These are phyloP conservation scores for Zygosaccharomyces siamensis DNA, from an alignment of 805 yeast genomes.

Conservation along the genomic window DNA sequence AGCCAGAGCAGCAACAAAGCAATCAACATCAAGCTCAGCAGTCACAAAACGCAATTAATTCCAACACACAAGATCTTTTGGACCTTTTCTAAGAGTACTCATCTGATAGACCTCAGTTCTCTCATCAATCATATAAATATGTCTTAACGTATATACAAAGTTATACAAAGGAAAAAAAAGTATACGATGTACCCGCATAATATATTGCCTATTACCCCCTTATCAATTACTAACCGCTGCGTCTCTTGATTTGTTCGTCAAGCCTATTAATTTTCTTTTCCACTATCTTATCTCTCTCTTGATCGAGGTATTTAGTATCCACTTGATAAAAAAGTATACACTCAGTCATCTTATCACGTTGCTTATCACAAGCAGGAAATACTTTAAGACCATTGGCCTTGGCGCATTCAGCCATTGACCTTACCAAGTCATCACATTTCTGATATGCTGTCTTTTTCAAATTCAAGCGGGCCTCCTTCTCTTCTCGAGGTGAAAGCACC, in stretches of 20 bases:
- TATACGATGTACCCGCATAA: not conserved
- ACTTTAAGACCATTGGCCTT: conserved; percentile 57
- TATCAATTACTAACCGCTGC: conserved; percentile 5
- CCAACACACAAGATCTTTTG: conserved; percentile 29
- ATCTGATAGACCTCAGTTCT: not conserved
- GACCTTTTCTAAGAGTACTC: conserved; percentile 23
- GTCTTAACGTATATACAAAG: conserved; percentile 4
- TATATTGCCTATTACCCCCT: too few relatives aligned
- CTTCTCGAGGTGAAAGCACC: conserved; percentile 74
- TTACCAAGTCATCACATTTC: conserved; percentile 64
- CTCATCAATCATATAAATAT: conserved; percentile 3
- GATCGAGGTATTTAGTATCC: conserved; percentile 56
- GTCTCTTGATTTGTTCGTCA: conserved; percentile 25
- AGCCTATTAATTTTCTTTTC: conserved; percentile 47
- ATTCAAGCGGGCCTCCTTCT: conserved; percentile 62
- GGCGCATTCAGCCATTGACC: conserved; percentile 62
- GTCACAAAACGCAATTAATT: conserved; percentile 6
- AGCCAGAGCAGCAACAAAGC: not conserved
- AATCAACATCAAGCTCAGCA: conserved; percentile 2
- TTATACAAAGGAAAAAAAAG: not conserved
- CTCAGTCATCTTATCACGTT: conserved; percentile 51
- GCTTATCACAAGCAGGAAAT: conserved; percentile 59
- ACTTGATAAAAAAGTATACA: conserved; percentile 62
- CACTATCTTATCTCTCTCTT: conserved; percentile 61
- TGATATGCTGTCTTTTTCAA: conserved; percentile 66